phyloP scores from a whole-genome alignment of 2,329 filamentous ascomycete species.

The Huntiella omanensis region DNA sequence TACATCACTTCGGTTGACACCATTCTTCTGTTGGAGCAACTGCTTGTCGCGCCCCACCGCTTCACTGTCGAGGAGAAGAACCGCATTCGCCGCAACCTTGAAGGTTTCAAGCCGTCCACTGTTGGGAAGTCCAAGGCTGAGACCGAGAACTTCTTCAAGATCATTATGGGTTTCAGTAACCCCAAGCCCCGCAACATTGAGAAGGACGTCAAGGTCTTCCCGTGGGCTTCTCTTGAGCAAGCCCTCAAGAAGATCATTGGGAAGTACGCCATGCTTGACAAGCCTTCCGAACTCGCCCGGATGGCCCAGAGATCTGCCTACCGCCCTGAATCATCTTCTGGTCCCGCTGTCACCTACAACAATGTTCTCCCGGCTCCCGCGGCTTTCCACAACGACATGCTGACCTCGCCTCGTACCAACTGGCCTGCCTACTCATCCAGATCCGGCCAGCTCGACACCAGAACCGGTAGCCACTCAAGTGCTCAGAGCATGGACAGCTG shows the following conservation, averaged over 20 bases:
- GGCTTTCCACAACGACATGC: neutral
- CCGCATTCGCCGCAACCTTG: slow-evolving; percentile 82
- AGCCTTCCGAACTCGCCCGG: neutral
- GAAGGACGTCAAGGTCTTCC: slow-evolving; percentile 97
- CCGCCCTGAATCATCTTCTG: neutral
- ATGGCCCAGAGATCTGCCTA: neutral
- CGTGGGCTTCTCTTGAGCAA: slow-evolving; percentile 74
- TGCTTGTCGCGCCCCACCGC: slow-evolving; percentile 54
- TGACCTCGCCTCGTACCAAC: neutral
- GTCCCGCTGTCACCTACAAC: neutral
- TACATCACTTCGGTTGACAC: slow-evolving; percentile 95
- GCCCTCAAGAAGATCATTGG: slow-evolving; percentile 96
- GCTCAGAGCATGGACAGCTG: slow-evolving; percentile 18
- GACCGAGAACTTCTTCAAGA: slow-evolving; percentile 94
- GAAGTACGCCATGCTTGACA: slow-evolving; percentile 44
- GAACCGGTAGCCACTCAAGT: neutral
- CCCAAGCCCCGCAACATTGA: slow-evolving; percentile 96
- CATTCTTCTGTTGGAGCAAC: slow-evolving; percentile 79
- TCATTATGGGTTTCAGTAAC: slow-evolving; percentile 93
- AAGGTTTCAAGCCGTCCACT: slow-evolving; percentile 80
- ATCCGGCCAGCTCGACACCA: neutral
- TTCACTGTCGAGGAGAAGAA: slow-evolving; percentile 99
- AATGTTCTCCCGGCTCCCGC: neutral
- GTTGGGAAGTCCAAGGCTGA: slow-evolving; percentile 86
- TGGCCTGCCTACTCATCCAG: neutral